Percentiles rank a stretch among this genome's conserved stretches.
Evolutionary conservation across 495 filamentous ascomycete genomes (phyloP).

Genomic region (Hyaloscypha variabilis): DNA sequence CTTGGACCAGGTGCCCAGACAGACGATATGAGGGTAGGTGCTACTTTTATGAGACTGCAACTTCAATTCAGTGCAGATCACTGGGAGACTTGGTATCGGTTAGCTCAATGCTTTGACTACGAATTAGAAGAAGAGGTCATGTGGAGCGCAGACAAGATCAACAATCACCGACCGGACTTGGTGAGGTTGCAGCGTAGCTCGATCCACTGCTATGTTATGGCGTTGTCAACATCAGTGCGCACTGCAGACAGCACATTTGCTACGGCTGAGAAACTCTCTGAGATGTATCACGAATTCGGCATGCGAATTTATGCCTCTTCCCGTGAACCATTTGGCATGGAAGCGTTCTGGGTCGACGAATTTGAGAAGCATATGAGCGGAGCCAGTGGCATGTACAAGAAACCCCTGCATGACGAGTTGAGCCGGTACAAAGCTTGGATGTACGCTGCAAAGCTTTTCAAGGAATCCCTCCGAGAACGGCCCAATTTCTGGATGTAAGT

Average conservation of each 20-base stretch:
- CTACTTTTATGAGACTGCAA: constrained; percentile 81
- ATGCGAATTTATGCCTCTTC: constrained; percentile 87
- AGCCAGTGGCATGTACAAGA: constrained; percentile 71
- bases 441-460: constrained; percentile 80
- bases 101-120: constrained; percentile 89
- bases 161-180: constrained; percentile 77
- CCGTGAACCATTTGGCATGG: constrained; percentile 91
- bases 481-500: constrained; percentile 85
- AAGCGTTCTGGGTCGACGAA: constrained; percentile 73
- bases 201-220: constrained; percentile 94
- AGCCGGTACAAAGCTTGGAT: constrained; percentile 80
- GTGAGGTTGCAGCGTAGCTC: constrained; percentile 75
- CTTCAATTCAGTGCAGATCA: constrained; percentile 80
- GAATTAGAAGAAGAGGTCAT: constrained; percentile 90
- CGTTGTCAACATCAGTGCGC: constrained; percentile 72
- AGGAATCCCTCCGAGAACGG: constrained; percentile 69
- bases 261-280: constrained; percentile 67
- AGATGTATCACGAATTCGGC: constrained; percentile 89
- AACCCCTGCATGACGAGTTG: constrained; percentile 72
- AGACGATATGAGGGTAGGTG: constrained; percentile 83
- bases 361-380: constrained; percentile 78
- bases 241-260: constrained; percentile 63
- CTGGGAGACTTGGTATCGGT: constrained; percentile 96
- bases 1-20: constrained; percentile 69
- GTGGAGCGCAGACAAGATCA: constrained; percentile 96